These are phyloP conservation scores for Aspergillus sp. DNA, from an alignment of 2,329 filamentous ascomycete species.

Conservation along the genomic window DNA sequence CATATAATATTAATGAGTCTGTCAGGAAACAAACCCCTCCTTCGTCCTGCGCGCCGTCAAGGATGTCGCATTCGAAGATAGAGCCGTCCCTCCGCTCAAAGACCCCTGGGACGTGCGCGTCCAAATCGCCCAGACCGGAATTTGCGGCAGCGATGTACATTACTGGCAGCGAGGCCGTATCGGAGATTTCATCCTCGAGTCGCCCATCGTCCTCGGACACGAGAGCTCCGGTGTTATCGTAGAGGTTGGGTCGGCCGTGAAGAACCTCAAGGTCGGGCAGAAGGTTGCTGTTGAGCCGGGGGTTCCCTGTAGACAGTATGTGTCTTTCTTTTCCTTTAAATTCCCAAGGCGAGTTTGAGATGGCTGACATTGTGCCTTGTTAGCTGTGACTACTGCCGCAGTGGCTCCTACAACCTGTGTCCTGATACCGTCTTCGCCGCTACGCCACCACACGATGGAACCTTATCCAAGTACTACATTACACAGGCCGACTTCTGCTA, in stretches of 20 bases:
- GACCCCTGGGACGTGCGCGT: conserved; percentile 41
- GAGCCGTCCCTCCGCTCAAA: not conserved
- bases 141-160: conserved; percentile 51
- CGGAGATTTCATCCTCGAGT: conserved; percentile 22
- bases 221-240: conserved; percentile 26
- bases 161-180: conserved; percentile 47
- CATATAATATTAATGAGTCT: not conserved
- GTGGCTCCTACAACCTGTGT: conserved; percentile 5
- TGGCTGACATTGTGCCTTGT: too few relatives aligned
- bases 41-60: not conserved
- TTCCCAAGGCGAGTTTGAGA: not conserved
- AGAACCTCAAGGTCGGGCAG: conserved; percentile 23
- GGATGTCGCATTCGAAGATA: not conserved
- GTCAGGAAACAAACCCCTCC: not conserved
- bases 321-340: too few relatives aligned
- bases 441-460: conserved; percentile 52
- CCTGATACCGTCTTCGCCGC: conserved; percentile 45
- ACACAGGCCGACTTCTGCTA: conserved; percentile 51
- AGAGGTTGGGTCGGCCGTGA: conserved; percentile 22
- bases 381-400: conserved; percentile 8
- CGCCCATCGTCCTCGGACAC: conserved; percentile 30
- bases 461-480: conserved; percentile 51
- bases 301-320: conserved; percentile 37
- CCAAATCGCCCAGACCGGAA: conserved; percentile 48
- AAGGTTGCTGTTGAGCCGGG: conserved; percentile 28